Conservation (phyloP, 306 rosid genomes). For the Vigna angularis region DNA sequence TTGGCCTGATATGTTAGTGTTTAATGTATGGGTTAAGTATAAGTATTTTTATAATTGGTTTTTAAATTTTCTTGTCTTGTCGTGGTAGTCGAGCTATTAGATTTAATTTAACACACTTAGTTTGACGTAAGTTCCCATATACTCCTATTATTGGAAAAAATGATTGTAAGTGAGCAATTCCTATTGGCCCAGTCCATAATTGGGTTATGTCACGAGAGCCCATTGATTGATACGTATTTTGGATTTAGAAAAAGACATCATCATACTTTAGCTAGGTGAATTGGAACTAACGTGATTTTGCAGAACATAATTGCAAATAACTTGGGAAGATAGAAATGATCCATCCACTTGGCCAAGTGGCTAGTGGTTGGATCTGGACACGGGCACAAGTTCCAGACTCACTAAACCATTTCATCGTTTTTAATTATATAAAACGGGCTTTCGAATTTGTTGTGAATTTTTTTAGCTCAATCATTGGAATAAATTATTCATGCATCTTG, state of each 20-base stretch:
- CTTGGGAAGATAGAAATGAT: conserved; percentile 37
- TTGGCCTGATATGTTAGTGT: neutral
- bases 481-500: conserved; percentile 22
- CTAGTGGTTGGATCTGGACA: neutral
- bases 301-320: conserved; percentile 46
- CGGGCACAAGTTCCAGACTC: neutral
- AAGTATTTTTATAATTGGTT: neutral
- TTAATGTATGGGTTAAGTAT: conserved; percentile 14
- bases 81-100: conserved; percentile 34
- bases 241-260: neutral
- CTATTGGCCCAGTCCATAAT: conserved; percentile 23
- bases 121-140: neutral
- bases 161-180: conserved; percentile 16
- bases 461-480: conserved; percentile 43
- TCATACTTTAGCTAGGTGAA: conserved; percentile 1
- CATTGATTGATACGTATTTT: neutral
- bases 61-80: conserved; percentile 20
- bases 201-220: conserved; percentile 40
- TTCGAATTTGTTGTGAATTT: conserved; percentile 7
- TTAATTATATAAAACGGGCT: neutral
- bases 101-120: neutral
- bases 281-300: conserved; percentile 35
- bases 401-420: neutral
- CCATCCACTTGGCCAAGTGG: conserved; percentile 48
- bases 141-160: conserved; percentile 16